A percentile compares a stretch with the other conserved stretches of the same genome.
Conservation (phyloP, 345 rosid species). For the Acer saccharum region DNA sequence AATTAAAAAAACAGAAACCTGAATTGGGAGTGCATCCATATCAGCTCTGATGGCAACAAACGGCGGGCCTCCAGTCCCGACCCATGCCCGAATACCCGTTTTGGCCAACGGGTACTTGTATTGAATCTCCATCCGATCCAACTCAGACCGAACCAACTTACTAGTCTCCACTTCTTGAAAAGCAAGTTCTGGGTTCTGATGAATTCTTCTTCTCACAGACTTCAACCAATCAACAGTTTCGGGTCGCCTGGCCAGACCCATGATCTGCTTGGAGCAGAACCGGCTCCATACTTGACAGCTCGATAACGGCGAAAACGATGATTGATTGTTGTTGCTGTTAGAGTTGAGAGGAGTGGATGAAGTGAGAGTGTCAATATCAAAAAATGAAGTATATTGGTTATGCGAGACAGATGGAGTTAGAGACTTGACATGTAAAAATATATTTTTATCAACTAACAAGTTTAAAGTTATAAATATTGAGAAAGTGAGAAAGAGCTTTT, state of each 20-base stretch:
- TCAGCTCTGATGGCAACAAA: conserved; percentile 78
- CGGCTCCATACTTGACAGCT: conserved; percentile 31
- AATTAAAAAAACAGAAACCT: conserved; percentile 32
- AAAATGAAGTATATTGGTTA: conserved; percentile 11
- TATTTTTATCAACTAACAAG: not conserved
- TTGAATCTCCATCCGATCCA: conserved; percentile 52
- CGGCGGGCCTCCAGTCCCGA: conserved; percentile 76
- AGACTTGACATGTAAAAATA: conserved; percentile 2
- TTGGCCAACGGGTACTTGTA: conserved; percentile 60
- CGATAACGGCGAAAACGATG: not conserved
- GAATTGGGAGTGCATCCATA: conserved; percentile 87
- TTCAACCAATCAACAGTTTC: conserved; percentile 62
- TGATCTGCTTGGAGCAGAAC: conserved; percentile 36
- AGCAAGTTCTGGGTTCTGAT: conserved; percentile 79
- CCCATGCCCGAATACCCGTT: conserved; percentile 79
- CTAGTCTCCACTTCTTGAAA: conserved; percentile 71
- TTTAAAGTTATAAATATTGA: conserved; percentile 1
- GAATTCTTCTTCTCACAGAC: conserved; percentile 62
- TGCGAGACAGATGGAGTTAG: conserved; percentile 2
- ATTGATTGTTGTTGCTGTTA: not conserved
- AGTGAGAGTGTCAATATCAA: conserved; percentile 18
- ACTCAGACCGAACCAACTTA: conserved; percentile 52
- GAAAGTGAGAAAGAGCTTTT: not conserved
- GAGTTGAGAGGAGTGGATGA: conserved; percentile 6
- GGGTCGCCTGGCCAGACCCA: conserved; percentile 36